phyloP scores from a whole-genome alignment of 1,284 basidiomycete species.

The Moesziomyces sp. region DNA sequence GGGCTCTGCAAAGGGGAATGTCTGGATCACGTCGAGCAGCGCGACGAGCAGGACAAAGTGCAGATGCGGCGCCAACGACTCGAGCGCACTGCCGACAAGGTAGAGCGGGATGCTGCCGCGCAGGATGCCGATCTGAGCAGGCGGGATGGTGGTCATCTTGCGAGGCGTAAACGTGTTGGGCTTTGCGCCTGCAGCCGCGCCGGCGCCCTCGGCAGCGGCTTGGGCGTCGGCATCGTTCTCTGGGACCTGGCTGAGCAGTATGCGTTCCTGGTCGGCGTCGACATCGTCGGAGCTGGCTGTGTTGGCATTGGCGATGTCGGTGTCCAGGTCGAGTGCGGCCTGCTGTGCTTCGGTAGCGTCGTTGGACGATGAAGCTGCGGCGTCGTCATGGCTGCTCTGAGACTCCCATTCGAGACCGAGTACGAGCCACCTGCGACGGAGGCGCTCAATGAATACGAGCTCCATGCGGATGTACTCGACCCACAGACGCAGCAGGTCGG shows the following conservation, averaged over 20 bases:
- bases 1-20: constrained; percentile 56
- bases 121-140: constrained; percentile 54
- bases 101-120: constrained; percentile 55
- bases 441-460: constrained; percentile 84
- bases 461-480: constrained; percentile 82
- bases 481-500: constrained; percentile 60
- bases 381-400: neutral
- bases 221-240: constrained; percentile 34
- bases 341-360: constrained; percentile 29
- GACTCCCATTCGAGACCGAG: constrained; percentile 73
- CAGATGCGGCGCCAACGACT: constrained; percentile 44
- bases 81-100: constrained; percentile 48
- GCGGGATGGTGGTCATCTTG: constrained; percentile 33
- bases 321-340: constrained; percentile 33
- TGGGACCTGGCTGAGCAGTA: constrained; percentile 38
- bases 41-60: constrained; percentile 52
- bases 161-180: constrained; percentile 31
- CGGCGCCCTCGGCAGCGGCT: constrained; percentile 9
- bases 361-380: constrained; percentile 7
- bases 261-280: constrained; percentile 22
- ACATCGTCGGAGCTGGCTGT: constrained; percentile 4
- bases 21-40: constrained; percentile 47
- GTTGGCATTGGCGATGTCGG: constrained; percentile 2
- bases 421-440: constrained; percentile 83
- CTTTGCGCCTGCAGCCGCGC: constrained; percentile 13